Evolutionary conservation across 163 green algal species (phyloP).

Genomic region (Chloromonas sp.): DNA sequence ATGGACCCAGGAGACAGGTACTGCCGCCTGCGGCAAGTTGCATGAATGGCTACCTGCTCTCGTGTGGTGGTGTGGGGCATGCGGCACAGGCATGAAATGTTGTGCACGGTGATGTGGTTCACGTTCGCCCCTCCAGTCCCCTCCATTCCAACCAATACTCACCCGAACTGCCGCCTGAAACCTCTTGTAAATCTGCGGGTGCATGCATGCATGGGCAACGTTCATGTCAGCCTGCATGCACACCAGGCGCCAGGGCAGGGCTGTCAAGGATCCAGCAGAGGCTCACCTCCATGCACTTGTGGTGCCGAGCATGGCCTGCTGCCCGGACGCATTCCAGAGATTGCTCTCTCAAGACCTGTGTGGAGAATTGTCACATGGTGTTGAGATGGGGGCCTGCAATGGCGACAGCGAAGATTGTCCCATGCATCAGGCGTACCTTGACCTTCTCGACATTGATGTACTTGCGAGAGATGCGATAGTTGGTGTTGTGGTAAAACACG

Average conservation of each 20-base stretch:
- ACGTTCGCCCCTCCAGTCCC: too few species aligned
- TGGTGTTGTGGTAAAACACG: slow-evolving; percentile 46
- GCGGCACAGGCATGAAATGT: too few species aligned
- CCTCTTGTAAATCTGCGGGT: slow-evolving; percentile 36
- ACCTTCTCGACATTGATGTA: slow-evolving; percentile 49
- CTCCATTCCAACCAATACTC: slow-evolving; percentile 10
- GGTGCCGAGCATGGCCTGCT: slow-evolving; percentile 27
- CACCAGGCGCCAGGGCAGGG: too few species aligned
- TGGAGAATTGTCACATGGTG: too few species aligned
- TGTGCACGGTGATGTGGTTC: too few species aligned
- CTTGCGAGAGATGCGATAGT: slow-evolving; percentile 42
- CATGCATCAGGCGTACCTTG: slow-evolving; percentile 21
- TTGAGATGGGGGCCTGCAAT: too few species aligned
- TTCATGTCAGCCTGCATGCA: too few species aligned
- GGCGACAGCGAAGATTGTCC: neutral
- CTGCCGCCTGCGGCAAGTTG: too few species aligned
- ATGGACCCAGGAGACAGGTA: too few species aligned
- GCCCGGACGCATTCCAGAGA: slow-evolving; percentile 31
- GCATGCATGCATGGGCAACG: neutral
- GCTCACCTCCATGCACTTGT: slow-evolving; percentile 44
- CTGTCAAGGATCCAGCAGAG: neutral
- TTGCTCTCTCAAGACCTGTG: slow-evolving; percentile 36
- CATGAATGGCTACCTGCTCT: too few species aligned
- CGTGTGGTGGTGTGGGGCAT: too few species aligned
- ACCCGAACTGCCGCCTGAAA: slow-evolving; percentile 37